Conservation (phyloP, 2,329 filamentous ascomycete genomes). For the Decorospora gaudefroyi region DNA sequence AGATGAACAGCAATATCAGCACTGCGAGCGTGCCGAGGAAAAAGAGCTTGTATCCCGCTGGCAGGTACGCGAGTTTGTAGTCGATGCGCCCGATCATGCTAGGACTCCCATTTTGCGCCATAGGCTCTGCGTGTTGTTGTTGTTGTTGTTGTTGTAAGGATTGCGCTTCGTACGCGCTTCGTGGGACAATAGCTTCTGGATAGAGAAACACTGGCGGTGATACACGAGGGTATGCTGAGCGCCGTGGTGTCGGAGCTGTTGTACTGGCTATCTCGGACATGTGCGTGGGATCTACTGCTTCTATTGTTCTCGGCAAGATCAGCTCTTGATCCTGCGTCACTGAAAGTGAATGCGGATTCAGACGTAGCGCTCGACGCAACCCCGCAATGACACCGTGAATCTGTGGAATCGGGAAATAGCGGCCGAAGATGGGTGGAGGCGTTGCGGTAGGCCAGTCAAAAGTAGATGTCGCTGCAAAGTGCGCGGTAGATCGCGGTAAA, state of each 20-base stretch:
- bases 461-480: not conserved
- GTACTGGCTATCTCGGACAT: too few species aligned
- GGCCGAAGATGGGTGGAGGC: not conserved
- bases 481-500: too few species aligned
- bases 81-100: constrained; percentile 2
- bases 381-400: constrained; percentile 8
- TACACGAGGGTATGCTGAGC: constrained; percentile 9
- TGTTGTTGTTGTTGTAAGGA: not conserved
- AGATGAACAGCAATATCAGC: constrained; percentile 10
- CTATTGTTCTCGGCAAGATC: too few species aligned
- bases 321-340: too few species aligned
- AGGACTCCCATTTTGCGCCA: not conserved
- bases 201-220: constrained; percentile 16
- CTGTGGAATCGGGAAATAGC: not conserved
- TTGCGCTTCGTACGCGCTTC: not conserved
- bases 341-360: not conserved
- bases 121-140: not conserved
- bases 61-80: constrained; percentile 13
- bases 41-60: constrained; percentile 9
- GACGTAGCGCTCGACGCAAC: not conserved
- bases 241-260: not conserved
- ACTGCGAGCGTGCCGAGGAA: constrained; percentile 2
- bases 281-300: too few species aligned
- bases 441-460: not conserved
- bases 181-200: constrained; percentile 13